These are phyloP conservation scores for Leccinum fuscescens DNA, from an alignment of 1,284 basidiomycete species.

Conservation along the genomic window DNA sequence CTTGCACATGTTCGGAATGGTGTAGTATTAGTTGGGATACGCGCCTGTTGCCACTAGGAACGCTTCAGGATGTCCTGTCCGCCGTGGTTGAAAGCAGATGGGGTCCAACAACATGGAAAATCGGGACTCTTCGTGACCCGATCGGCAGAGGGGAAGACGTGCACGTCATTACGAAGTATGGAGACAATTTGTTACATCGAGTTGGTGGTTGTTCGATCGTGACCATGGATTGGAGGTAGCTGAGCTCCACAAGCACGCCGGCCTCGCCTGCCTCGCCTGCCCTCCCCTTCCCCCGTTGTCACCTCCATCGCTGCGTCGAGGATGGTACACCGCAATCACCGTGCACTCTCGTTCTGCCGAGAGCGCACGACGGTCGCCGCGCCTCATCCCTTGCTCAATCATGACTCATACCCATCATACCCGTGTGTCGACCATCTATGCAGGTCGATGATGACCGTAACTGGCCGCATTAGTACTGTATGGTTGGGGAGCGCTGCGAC, in stretches of 20 bases:
- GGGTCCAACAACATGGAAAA: background rate
- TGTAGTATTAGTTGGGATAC: background rate
- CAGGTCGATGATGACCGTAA: too few relatives aligned
- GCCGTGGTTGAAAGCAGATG: background rate
- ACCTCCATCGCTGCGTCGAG: background rate
- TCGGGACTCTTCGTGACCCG: background rate
- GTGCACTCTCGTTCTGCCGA: background rate
- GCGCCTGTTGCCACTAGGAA: background rate
- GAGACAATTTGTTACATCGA: background rate
- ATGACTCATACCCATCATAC: too few relatives aligned
- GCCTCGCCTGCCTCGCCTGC: too few relatives aligned
- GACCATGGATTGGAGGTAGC: background rate
- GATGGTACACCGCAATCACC: background rate
- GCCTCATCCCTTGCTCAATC: background rate
- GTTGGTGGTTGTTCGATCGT: background rate
- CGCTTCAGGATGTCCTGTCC: background rate
- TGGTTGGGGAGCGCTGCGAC: too few relatives aligned
- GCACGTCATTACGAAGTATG: background rate
- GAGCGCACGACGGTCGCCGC: background rate
- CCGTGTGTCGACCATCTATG: too few relatives aligned
- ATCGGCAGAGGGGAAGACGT: background rate
- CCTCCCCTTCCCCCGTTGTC: background rate
- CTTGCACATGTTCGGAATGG: background rate
- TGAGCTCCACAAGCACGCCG: background rate
- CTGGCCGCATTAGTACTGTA: too few relatives aligned